Evolutionary conservation across 2,329 filamentous ascomycete genomes (phyloP).

Genomic region (Apiospora kogelbergensis): DNA sequence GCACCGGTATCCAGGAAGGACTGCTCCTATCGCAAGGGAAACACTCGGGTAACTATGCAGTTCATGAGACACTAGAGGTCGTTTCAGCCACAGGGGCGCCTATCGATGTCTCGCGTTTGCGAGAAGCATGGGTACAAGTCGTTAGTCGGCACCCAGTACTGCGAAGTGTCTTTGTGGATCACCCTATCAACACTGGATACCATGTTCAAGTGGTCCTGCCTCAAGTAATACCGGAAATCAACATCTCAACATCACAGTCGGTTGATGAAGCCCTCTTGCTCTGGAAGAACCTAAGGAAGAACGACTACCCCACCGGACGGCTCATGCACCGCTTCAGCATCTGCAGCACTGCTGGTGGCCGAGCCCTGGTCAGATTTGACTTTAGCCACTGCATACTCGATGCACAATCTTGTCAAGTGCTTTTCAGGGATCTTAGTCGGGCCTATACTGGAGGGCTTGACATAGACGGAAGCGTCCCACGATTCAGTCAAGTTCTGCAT

Average conservation of each 20-base stretch:
- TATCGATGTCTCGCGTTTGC: neutral
- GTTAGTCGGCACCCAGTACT: constrained; percentile 9
- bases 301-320: neutral
- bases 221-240: neutral
- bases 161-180: constrained; percentile 12
- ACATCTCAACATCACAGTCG: neutral
- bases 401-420: constrained; percentile 9
- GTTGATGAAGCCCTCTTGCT: constrained; percentile 1
- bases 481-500: constrained; percentile 12
- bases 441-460: constrained; percentile 3
- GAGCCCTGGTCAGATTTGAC: constrained; percentile 10
- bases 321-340: constrained; percentile 12
- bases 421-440: constrained; percentile 10
- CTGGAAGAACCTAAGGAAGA: constrained; percentile 5
- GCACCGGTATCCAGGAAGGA: constrained; percentile 12
- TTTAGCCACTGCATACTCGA: constrained; percentile 14
- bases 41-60: constrained; percentile 13
- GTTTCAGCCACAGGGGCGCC: neutral
- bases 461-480: neutral
- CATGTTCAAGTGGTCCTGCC: constrained; percentile 10
- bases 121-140: constrained; percentile 9
- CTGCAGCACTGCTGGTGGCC: constrained; percentile 8
- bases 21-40: constrained; percentile 12
- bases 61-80: constrained; percentile 11
- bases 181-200: constrained; percentile 11